phyloP scores from a whole-genome alignment of 1,139 yeast species.

The Hyphopichia wangnamkhiaoensis region DNA sequence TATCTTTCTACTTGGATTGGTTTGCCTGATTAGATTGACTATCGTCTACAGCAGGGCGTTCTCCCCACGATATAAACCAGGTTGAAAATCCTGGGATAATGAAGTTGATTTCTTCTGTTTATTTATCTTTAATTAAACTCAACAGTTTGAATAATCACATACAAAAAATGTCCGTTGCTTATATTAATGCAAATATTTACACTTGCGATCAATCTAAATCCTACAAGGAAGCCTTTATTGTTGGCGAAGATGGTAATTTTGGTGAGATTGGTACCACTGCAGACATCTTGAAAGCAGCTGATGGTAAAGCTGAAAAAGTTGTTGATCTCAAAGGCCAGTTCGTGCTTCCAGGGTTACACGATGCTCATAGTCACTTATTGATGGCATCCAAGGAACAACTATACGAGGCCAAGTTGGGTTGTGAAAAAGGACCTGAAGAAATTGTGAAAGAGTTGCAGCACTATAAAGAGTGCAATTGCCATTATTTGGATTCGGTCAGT shows the following conservation, averaged over 20 bases:
- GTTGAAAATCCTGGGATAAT: no score
- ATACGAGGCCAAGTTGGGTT: constrained; percentile 15
- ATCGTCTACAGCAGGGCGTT: no score
- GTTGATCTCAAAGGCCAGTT: constrained; percentile 20
- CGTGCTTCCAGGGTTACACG: constrained; percentile 25
- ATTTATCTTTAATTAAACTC: no score
- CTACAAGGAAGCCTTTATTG: constrained; percentile 19
- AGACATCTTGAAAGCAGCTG: constrained; percentile 13
- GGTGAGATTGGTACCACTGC: constrained; percentile 16
- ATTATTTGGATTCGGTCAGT: constrained; percentile 12
- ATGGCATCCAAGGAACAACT: constrained; percentile 17
- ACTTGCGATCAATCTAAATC: constrained; percentile 13
- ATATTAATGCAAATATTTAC: constrained; percentile 18
- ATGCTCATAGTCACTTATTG: constrained; percentile 19
- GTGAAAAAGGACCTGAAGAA: constrained; percentile 11
- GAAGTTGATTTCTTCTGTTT: no score
- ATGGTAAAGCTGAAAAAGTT: constrained; percentile 8
- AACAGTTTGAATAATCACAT: no score
- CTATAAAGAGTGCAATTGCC: constrained; percentile 7
- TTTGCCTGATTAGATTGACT: no score
- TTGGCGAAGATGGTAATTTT: constrained; percentile 18
- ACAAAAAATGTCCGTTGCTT: constrained; percentile 19
- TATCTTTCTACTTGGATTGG: no score
- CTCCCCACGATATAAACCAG: no score
- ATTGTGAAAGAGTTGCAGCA: constrained; percentile 13